Evolutionary conservation across 768 basidiomycete species (phyloP).

Genomic region (Termitomyces sp.): DNA sequence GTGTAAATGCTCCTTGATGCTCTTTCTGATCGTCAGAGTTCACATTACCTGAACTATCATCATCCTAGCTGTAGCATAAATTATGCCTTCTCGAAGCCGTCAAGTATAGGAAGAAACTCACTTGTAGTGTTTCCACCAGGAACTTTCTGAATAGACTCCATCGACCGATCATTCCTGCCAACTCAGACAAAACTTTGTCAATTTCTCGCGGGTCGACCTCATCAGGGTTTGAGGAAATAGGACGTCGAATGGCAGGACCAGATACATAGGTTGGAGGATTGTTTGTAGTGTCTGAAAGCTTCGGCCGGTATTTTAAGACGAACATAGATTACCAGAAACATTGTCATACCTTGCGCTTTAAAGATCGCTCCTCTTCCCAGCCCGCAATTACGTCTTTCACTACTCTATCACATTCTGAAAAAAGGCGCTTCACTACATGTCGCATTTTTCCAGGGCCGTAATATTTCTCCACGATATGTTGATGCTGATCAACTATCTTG

Average conservation of each 20-base stretch:
- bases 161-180: constrained; percentile 84
- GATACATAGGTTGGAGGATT: constrained; percentile 32
- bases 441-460: constrained; percentile 90
- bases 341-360: constrained; percentile 66
- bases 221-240: constrained; percentile 27
- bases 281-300: constrained; percentile 45
- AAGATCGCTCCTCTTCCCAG: constrained; percentile 89
- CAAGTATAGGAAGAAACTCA: constrained; percentile 21
- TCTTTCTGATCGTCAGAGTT: constrained; percentile 9
- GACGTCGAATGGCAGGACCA: constrained; percentile 26
- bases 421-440: constrained; percentile 64
- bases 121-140: constrained; percentile 68
- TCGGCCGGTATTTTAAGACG: not conserved
- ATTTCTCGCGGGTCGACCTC: constrained; percentile 87
- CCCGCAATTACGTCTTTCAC: constrained; percentile 67
- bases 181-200: constrained; percentile 84
- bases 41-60: constrained; percentile 9
- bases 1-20: not conserved
- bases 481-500: constrained; percentile 95
- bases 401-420: constrained; percentile 86
- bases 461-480: constrained; percentile 96
- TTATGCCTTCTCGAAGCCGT: not conserved
- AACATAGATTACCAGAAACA: not conserved
- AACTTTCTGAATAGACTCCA: constrained; percentile 93
- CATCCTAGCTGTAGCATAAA: constrained; percentile 12